These are phyloP conservation scores for Globisporangium yorkense DNA, from an alignment of 352 stramenopile species.

Conservation along the genomic window DNA sequence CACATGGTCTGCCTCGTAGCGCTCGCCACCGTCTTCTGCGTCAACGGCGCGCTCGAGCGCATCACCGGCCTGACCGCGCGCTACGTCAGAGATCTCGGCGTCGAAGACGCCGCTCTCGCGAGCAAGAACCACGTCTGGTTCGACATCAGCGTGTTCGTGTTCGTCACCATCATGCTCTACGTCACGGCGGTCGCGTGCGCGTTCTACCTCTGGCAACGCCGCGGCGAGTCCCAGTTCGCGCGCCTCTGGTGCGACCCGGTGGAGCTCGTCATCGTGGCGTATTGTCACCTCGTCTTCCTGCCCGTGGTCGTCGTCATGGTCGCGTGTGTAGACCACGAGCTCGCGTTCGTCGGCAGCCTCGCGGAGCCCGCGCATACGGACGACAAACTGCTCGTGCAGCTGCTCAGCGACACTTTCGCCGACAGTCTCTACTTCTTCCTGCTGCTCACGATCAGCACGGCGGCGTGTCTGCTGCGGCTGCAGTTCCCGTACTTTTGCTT, in stretches of 20 bases:
- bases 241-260: constrained; percentile 28
- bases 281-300: constrained; percentile 33
- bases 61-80: constrained; percentile 12
- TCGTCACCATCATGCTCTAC: constrained; percentile 23
- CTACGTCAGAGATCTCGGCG: constrained; percentile 8
- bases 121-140: constrained; percentile 15
- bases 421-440: constrained; percentile 42
- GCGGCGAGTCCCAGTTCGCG: constrained; percentile 26
- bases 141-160: constrained; percentile 16
- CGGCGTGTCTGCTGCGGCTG: constrained; percentile 35
- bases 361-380: background rate
- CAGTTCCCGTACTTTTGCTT: constrained; percentile 50
- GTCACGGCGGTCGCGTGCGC: constrained; percentile 17
- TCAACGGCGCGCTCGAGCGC: constrained; percentile 16
- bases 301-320: constrained; percentile 31
- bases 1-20: constrained; percentile 30
- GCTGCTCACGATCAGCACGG: constrained; percentile 28
- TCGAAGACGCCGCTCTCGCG: constrained; percentile 6
- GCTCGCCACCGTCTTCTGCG: constrained; percentile 19
- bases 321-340: constrained; percentile 31
- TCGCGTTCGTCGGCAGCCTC: constrained; percentile 7
- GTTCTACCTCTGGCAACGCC: constrained; percentile 22
- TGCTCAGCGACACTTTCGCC: constrained; percentile 33
- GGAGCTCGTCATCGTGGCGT: constrained; percentile 38
- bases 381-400: constrained; percentile 8